A percentile compares a stretch with the other conserved stretches of the same genome.
These are phyloP conservation scores for Aegilops speltoides DNA, from an alignment of 176 grass and related monocot species.

Conservation along the genomic window DNA sequence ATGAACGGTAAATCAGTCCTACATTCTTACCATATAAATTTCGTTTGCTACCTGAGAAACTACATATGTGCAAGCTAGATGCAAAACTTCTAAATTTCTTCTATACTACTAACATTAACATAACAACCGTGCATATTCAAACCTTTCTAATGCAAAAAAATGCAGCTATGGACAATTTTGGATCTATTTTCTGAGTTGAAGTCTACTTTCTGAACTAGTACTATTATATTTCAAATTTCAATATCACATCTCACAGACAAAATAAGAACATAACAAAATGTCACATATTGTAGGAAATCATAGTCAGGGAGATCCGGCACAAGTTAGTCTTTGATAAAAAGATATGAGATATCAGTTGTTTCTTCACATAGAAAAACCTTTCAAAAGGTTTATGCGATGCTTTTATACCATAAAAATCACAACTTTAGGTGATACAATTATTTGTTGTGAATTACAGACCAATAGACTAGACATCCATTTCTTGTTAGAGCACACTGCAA, in stretches of 20 bases:
- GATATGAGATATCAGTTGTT: too few relatives aligned
- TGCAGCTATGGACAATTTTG: not conserved
- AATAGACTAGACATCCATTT: not conserved
- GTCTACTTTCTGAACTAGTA: not conserved
- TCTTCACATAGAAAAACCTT: not conserved
- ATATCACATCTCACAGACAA: not conserved
- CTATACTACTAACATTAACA: not conserved
- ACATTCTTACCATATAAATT: not conserved
- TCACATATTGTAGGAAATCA: constrained; percentile 54
- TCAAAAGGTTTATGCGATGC: not conserved
- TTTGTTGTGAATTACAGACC: not conserved
- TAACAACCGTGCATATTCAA: not conserved
- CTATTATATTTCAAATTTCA: not conserved
- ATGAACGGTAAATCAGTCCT: constrained; percentile 30
- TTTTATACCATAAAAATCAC: not conserved
- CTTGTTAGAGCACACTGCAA: too few relatives aligned
- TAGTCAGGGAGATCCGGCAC: too few relatives aligned
- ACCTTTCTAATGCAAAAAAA: not conserved
- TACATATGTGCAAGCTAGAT: too few relatives aligned
- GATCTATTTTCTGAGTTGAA: not conserved
- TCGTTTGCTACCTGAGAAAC: not conserved
- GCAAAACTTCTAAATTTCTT: not conserved
- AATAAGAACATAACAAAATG: not conserved
- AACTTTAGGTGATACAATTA: not conserved
- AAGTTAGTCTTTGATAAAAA: too few relatives aligned